Base-by-base conservation (phyloP, 1,139 yeast species). In the Suhomyces terraborum region DNA sequence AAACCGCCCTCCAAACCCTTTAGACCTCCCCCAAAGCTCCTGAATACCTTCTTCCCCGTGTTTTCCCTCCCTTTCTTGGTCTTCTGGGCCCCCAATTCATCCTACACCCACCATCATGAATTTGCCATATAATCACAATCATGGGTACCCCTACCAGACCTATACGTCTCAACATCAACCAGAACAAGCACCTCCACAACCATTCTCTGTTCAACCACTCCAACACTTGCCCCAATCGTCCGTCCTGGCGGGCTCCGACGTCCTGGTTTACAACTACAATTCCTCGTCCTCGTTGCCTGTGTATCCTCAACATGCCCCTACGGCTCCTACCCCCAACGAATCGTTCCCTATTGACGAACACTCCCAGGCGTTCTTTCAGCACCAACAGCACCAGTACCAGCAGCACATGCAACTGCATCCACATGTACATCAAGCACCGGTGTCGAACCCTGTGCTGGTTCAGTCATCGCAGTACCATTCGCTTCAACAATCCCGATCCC, bases 71-170 rank as follows among this genome's bases (percentile, higher is more conserved):
- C 10, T 21, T 21, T n/a, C 23, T n/a, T 8, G 8, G n/a, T 21
- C 8, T 21, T 21, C 23, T n/a, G 7, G 23, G 6, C 30, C 10
- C 30, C 30, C 18, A 13, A 7, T 13, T 13, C 17, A 4, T 18
- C 4, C 22, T 8, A 3, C 32, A 8, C 2, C 20, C 2, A 12
- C 13, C 26, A 20, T 42, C 37, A 49, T 49, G 52, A 49, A 45
- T 30, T 37, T 43, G 20, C 52, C 52, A 12, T 48, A 43, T 28
- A 49, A 49, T 38, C 45, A 41, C 31, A 49, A 49, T 38, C 45
- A 41, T 32, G 32, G 40, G 26, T 49, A 49, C 32, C 31, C 38
- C 14, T 49, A 43, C 35, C 44, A 37, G 17, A 41, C 42, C 13
- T 35, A 35, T 22, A 36, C 40, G 8, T 32, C 43, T 7, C 43